phyloP scores from a whole-genome alignment of 164 flowering plant species.

The grape (Vitis vinifera) region DNA sequence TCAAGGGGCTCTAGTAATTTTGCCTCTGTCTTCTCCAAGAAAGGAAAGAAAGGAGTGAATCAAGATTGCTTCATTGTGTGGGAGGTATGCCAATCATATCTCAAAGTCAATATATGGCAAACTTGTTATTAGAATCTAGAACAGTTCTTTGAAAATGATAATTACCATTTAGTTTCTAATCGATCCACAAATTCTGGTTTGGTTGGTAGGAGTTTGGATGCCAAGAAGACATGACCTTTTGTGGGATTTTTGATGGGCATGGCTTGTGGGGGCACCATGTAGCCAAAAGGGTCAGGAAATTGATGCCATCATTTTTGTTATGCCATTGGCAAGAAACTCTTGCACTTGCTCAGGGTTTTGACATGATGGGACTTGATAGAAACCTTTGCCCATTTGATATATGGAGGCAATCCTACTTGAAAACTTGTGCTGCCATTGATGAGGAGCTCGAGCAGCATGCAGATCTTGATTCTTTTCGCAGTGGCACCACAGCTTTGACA shows the following conservation, averaged over 20 bases:
- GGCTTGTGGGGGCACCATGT: conserved; percentile 75
- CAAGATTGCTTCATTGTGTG: conserved; percentile 53
- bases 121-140: neutral
- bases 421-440: conserved; percentile 55
- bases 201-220: conserved; percentile 37
- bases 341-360: conserved; percentile 22
- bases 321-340: conserved; percentile 54
- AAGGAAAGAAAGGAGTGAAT: conserved; percentile 56
- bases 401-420: conserved; percentile 57
- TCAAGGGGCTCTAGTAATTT: conserved; percentile 23
- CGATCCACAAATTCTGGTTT: neutral
- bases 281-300: conserved; percentile 46
- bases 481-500: conserved; percentile 62
- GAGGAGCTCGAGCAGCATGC: conserved; percentile 49
- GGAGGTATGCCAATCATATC: conserved; percentile 40
- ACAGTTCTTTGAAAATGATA: no score
- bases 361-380: conserved; percentile 20
- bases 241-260: conserved; percentile 77
- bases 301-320: conserved; percentile 42
- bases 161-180: no score
- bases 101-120: no score
- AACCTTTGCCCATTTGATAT: conserved; percentile 32
- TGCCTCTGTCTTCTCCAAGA: conserved; percentile 39
- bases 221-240: conserved; percentile 56
- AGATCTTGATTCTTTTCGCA: conserved; percentile 46